A percentile compares a stretch with the other conserved stretches of the same genome.
Conservation (phyloP, 1,284 basidiomycete species). For the Hypsizygus ulmarius region DNA sequence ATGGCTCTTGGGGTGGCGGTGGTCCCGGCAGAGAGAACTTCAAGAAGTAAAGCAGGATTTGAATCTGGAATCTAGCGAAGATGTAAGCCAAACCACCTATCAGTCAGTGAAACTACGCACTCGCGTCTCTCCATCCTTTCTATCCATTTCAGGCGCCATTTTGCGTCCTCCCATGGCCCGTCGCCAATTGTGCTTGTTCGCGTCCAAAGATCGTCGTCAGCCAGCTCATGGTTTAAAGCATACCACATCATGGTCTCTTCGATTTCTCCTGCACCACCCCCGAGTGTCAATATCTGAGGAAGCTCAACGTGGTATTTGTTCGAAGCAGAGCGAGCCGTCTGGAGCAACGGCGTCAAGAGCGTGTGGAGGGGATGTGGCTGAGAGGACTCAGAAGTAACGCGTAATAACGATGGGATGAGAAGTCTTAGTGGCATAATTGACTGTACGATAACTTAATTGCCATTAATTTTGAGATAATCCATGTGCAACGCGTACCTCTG, state of each 20-base stretch:
- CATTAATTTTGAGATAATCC: background rate
- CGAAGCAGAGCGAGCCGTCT: slow-evolving; percentile 51
- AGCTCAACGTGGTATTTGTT: slow-evolving; percentile 66
- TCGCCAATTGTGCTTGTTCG: slow-evolving; percentile 20
- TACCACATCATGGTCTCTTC: slow-evolving; percentile 78
- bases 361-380: slow-evolving; percentile 53
- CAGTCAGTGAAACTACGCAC: slow-evolving; percentile 40
- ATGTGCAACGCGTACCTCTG: slow-evolving; percentile 48
- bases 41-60: slow-evolving; percentile 65
- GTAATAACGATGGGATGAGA: slow-evolving; percentile 53
- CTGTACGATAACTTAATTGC: slow-evolving; percentile 32
- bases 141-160: slow-evolving; percentile 55
- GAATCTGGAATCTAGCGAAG: slow-evolving; percentile 58
- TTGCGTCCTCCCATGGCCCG: slow-evolving; percentile 45
- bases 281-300: slow-evolving; percentile 52
- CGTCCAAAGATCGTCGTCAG: slow-evolving; percentile 28
- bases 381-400: slow-evolving; percentile 34
- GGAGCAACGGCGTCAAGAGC: slow-evolving; percentile 55
- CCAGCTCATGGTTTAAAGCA: slow-evolving; percentile 56
- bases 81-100: background rate
- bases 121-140: slow-evolving; percentile 69
- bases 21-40: slow-evolving; percentile 60
- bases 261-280: slow-evolving; percentile 54
- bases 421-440: slow-evolving; percentile 64
- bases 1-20: slow-evolving; percentile 24